phyloP scores from a whole-genome alignment of 345 rosid species.

The Streptanthus diversifolius region DNA sequence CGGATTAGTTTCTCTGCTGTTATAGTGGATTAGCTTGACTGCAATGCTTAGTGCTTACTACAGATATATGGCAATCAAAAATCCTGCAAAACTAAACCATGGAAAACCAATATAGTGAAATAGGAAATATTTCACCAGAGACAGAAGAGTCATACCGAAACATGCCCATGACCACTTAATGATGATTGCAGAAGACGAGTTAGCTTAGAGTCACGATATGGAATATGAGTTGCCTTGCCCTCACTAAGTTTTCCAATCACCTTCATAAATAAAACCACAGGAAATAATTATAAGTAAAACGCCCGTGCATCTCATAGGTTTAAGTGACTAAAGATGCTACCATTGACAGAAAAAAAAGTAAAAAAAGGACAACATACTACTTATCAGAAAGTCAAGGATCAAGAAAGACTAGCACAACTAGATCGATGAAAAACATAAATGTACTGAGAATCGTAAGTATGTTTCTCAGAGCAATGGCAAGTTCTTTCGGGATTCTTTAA shows the following conservation, averaged over 20 bases:
- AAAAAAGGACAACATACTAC: background rate
- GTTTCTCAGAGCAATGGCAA: background rate
- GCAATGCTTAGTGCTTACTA: background rate
- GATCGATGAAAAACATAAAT: background rate
- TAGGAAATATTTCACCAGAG: conserved; percentile 6
- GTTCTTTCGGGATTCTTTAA: background rate
- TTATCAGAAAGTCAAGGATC: background rate
- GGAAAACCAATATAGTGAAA: conserved; percentile 1
- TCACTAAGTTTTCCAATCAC: conserved; percentile 98
- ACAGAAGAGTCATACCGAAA: conserved; percentile 66
- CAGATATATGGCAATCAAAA: background rate
- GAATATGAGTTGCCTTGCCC: conserved; percentile 99
- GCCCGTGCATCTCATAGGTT: background rate
- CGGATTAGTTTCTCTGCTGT: background rate
- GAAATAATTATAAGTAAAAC: conserved; percentile 17
- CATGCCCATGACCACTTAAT: conserved; percentile 95
- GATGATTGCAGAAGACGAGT: conserved; percentile 99
- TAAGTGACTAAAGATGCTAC: background rate
- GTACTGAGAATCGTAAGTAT: background rate
- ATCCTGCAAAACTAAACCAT: background rate
- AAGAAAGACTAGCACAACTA: conserved; percentile 5
- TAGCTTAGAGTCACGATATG: conserved; percentile 96
- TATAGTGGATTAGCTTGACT: background rate
- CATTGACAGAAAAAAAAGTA: background rate
- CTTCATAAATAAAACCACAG: conserved; percentile 45